phyloP scores from a whole-genome alignment of 1,284 basidiomycete genomes.

The Ustilago bromivora region DNA sequence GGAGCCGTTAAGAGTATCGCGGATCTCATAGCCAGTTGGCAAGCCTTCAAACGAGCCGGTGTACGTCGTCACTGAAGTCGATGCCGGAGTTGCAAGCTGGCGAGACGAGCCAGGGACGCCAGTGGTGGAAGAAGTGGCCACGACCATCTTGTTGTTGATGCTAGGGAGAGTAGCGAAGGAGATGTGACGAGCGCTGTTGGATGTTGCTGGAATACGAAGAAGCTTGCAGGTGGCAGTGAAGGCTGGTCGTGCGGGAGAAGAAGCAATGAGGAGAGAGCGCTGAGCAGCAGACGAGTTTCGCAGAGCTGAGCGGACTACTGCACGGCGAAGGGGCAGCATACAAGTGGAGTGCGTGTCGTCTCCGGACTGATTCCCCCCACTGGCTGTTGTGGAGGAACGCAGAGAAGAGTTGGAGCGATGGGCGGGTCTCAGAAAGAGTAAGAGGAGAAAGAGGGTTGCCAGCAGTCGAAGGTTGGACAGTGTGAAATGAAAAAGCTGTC shows the following conservation, averaged over 20 bases:
- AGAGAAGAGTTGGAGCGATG: slow-evolving; percentile 29
- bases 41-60: slow-evolving; percentile 39
- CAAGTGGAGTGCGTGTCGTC: slow-evolving; percentile 32
- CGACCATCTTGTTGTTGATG: slow-evolving; percentile 22
- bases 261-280: slow-evolving; percentile 11
- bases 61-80: slow-evolving; percentile 34
- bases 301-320: slow-evolving; percentile 33
- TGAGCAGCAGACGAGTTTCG: slow-evolving; percentile 26
- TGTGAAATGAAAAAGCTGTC: slow-evolving; percentile 4
- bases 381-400: slow-evolving; percentile 32
- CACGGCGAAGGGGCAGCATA: slow-evolving; percentile 50
- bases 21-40: slow-evolving; percentile 51
- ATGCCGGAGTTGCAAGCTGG: slow-evolving; percentile 43
- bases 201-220: slow-evolving; percentile 5
- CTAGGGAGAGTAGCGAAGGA: slow-evolving; percentile 15
- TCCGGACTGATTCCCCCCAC: slow-evolving; percentile 28
- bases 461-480: slow-evolving; percentile 2
- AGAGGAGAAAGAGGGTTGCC: slow-evolving; percentile 16
- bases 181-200: slow-evolving; percentile 11
- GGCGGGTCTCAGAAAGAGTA: slow-evolving; percentile 27
- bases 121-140: slow-evolving; percentile 3
- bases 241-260: slow-evolving; percentile 7
- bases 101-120: slow-evolving; percentile 43
- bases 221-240: slow-evolving; percentile 1
- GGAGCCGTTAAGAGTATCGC: slow-evolving; percentile 39